These are phyloP conservation scores for Trichoderma harzianum DNA, from an alignment of 2,329 filamentous ascomycete genomes.

Conservation along the genomic window DNA sequence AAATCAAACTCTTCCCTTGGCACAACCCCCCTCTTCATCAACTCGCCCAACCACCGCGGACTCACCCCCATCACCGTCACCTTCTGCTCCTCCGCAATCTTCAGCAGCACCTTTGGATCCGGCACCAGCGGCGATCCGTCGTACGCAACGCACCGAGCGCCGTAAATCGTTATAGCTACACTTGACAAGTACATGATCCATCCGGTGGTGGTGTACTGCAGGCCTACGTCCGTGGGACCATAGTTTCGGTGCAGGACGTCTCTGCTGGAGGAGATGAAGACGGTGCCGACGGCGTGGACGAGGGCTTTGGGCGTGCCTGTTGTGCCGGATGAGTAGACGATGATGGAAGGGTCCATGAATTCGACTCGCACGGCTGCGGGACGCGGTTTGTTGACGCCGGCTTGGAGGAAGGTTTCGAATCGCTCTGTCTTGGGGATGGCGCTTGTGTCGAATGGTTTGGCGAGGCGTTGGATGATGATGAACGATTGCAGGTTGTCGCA, in stretches of 20 bases:
- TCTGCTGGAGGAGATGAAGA: slow-evolving; percentile 50
- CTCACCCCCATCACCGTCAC: slow-evolving; percentile 74
- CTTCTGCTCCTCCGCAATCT: slow-evolving; percentile 57
- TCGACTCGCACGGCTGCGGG: slow-evolving; percentile 57
- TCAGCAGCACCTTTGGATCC: slow-evolving; percentile 59
- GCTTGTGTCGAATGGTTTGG: slow-evolving; percentile 55
- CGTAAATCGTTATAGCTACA: slow-evolving; percentile 56
- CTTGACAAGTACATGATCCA: slow-evolving; percentile 85
- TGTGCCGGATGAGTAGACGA: slow-evolving; percentile 78
- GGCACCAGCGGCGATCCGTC: slow-evolving; percentile 80
- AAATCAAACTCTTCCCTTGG: slow-evolving; percentile 64
- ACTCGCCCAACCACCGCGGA: slow-evolving; percentile 71
- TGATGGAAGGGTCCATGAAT: slow-evolving; percentile 72
- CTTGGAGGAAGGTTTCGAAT: slow-evolving; percentile 43
- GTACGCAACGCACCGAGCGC: slow-evolving; percentile 66
- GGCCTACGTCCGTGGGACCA: slow-evolving; percentile 37
- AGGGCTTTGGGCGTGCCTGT: slow-evolving; percentile 85
- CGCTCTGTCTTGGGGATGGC: slow-evolving; percentile 47
- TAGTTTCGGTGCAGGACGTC: slow-evolving; percentile 24
- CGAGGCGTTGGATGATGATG: slow-evolving; percentile 65
- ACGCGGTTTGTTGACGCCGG: slow-evolving; percentile 27
- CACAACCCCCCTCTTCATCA: slow-evolving; percentile 60
- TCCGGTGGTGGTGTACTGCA: slow-evolving; percentile 65
- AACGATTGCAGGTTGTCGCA: slow-evolving; percentile 60
- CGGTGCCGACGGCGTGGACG: slow-evolving; percentile 69